Evolutionary conservation across 768 basidiomycete species (phyloP), one percentile per base, ranked within the genome.

Genomic region (Kwoniella pini): DNA sequence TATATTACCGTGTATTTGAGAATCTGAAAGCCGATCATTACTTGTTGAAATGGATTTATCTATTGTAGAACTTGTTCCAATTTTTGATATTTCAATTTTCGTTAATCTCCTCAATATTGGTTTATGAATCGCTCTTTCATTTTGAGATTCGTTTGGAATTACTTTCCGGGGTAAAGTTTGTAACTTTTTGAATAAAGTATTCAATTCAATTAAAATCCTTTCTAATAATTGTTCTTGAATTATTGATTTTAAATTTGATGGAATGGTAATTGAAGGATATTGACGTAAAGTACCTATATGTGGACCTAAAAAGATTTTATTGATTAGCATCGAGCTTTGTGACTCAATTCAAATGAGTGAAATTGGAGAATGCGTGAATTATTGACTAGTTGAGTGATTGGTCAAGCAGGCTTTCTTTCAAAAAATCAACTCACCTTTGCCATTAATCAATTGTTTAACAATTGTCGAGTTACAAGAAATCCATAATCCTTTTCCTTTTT

Each of bases 401-500:
- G 30, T 55, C 3, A 12, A 4, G 39, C 13, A 19, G 22, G n/a
- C n/a, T n/a, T n/a, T n/a, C n/a, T n/a, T n/a, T n/a, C n/a, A n/a
- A 30, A 22, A 27, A 26, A 17, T n/a, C 2, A 26, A 59, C 58
- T 19, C 30, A 60, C 58, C 58, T 53, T 45, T 52, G n/a, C 24
- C 24, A 31, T n/a, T 51, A 3, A 28, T 21, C 28, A 60, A 21
- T 21, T 46, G 50, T 13, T 52, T 27, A 21, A 60, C 33, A 6
- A 54, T 22, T 3, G 17, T 7, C 2, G 24, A 21, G 52, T 61
- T 30, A 49, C 59, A 61, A 7, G 31, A 42, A 1, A 54, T 33
- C 59, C 59, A 61, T 2, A 48, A 6, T 12, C 59, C 59, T 26
- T 61, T 61, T 1, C 59, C 59, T 39, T 38, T 54, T 39, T 61